These are phyloP conservation scores for Paramecium caudatum DNA, from an alignment of 73 alveolate species.

Conservation along the genomic window DNA sequence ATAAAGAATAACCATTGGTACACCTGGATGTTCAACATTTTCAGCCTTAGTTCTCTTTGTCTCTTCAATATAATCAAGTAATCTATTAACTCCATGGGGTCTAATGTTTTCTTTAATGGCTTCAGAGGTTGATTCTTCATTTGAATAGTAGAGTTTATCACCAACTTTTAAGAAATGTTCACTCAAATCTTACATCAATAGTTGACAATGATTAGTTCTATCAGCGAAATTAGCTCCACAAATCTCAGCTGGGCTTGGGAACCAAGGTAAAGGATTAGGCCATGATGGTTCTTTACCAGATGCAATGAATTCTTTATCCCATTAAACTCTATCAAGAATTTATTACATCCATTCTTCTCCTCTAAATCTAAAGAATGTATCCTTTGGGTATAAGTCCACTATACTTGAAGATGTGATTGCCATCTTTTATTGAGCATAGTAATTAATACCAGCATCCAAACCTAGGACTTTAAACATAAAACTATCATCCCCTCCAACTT, in stretches of 20 bases:
- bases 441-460: slow-evolving; percentile 69
- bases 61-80: slow-evolving; percentile 19
- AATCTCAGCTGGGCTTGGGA: slow-evolving; percentile 42
- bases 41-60: slow-evolving; percentile 56
- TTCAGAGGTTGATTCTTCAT: not conserved
- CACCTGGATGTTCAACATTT: slow-evolving; percentile 74
- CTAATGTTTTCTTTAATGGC: slow-evolving; percentile 41
- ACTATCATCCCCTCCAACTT: slow-evolving; percentile 70
- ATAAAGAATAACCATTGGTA: slow-evolving; percentile 68
- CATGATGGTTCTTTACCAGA: slow-evolving; percentile 47
- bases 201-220: slow-evolving; percentile 44
- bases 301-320: slow-evolving; percentile 55
- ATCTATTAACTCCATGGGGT: not conserved
- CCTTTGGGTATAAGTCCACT: slow-evolving; percentile 66
- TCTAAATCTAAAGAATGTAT: slow-evolving; percentile 61
- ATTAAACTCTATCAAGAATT: slow-evolving; percentile 53
- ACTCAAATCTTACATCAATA: slow-evolving; percentile 40
- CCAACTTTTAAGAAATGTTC: slow-evolving; percentile 50
- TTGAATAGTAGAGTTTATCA: slow-evolving; percentile 2
- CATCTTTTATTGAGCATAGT: slow-evolving; percentile 67
- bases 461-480: slow-evolving; percentile 41
- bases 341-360: slow-evolving; percentile 68
- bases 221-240: slow-evolving; percentile 56
- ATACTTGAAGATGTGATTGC: slow-evolving; percentile 64
- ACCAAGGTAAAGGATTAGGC: slow-evolving; percentile 19